phyloP scores from a whole-genome alignment of 192 early-diverging fungal species.

The Mortierella antarctica region DNA sequence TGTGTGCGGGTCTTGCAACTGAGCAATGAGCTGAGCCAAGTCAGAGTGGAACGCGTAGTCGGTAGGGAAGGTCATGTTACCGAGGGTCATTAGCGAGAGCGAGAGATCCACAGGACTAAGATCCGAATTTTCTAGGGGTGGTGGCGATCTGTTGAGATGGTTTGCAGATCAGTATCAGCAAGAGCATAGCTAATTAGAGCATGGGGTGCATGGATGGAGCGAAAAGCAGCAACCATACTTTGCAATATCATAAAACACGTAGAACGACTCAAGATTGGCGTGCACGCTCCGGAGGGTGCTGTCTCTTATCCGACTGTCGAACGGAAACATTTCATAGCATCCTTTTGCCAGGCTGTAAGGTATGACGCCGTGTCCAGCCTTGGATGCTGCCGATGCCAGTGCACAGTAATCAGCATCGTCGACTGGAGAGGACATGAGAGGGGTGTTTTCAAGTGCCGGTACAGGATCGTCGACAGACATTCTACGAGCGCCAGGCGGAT shows the following conservation, averaged over 20 bases:
- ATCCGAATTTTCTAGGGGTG: constrained; percentile 47
- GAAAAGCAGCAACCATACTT: constrained; percentile 21
- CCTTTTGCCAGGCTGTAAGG: constrained; percentile 35
- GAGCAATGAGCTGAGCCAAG: constrained; percentile 8
- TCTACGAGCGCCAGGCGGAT: too few species aligned
- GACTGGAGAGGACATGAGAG: neutral
- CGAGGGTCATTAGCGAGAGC: constrained; percentile 1
- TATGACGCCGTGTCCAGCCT: constrained; percentile 4
- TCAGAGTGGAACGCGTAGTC: constrained; percentile 41
- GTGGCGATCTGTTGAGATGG: constrained; percentile 18
- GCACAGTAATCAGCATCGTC: constrained; percentile 28
- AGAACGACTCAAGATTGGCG: constrained; percentile 47
- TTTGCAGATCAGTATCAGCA: neutral
- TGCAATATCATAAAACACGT: constrained; percentile 49
- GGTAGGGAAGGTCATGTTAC: constrained; percentile 18
- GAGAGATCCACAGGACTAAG: constrained; percentile 35
- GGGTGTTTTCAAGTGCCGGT: too few species aligned
- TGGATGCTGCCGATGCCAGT: constrained; percentile 12
- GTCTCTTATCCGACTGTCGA: constrained; percentile 22
- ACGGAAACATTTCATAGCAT: constrained; percentile 41
- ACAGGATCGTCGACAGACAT: too few species aligned
- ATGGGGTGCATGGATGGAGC: neutral
- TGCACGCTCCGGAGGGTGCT: constrained; percentile 18
- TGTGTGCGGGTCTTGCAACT: constrained; percentile 44
- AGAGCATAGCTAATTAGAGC: too few species aligned